Evolutionary conservation across 164 flowering plant genomes (phyloP).

Genomic region (Sedum album): DNA sequence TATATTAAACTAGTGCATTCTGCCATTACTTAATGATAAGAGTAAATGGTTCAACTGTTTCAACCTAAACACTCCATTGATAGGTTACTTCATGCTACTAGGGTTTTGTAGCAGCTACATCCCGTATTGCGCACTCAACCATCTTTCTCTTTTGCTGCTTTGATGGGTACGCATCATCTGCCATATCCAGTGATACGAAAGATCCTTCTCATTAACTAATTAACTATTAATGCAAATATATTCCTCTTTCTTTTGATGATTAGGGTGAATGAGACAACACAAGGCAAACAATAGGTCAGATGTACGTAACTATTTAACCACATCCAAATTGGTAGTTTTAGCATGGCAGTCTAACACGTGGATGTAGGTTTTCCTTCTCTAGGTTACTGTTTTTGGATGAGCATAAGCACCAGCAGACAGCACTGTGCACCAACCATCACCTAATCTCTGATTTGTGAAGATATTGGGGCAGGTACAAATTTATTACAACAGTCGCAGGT

Average conservation of each 20-base stretch:
- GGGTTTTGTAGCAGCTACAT: background rate
- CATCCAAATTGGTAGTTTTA: no score
- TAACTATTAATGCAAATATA: background rate
- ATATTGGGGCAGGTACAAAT: no score
- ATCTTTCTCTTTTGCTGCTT: background rate
- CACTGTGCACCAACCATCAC: background rate
- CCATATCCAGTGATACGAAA: background rate
- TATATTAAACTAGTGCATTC: background rate
- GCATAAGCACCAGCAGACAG: background rate
- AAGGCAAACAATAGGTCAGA: background rate
- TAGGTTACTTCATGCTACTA: background rate
- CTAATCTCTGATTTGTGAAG: no score
- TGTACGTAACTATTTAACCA: no score
- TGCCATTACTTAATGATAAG: background rate
- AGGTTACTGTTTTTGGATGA: background rate
- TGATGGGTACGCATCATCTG: slow-evolving; percentile 1
- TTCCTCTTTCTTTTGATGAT: background rate
- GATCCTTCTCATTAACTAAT: background rate
- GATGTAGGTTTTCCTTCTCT: no score
- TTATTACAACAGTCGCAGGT: no score
- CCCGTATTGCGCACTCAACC: background rate
- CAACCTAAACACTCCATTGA: background rate
- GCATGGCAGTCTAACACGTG: no score
- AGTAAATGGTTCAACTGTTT: background rate
- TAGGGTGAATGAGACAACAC: background rate